These are phyloP conservation scores for Backusella macrospora DNA, from an alignment of 192 early-diverging fungal genomes.

Conservation along the genomic window DNA sequence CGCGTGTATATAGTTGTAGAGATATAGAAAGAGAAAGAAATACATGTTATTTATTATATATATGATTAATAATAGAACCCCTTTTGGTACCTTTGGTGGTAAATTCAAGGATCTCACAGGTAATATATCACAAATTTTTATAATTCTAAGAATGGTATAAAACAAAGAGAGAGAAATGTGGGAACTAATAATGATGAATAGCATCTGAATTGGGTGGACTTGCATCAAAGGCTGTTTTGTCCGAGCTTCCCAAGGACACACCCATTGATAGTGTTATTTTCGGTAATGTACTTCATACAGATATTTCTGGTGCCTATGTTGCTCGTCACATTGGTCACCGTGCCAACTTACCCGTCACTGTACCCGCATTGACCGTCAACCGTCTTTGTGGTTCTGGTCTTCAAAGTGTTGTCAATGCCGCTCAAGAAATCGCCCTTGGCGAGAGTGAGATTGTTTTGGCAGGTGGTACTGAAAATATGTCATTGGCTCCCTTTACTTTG, in stretches of 20 bases:
- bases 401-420: conserved; percentile 92
- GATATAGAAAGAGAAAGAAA: neutral
- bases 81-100: conserved; percentile 94
- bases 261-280: conserved; percentile 90
- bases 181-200: neutral
- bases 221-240: conserved; percentile 88
- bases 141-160: neutral
- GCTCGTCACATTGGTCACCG: conserved; percentile 93
- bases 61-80: conserved; percentile 46
- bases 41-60: too few relatives aligned
- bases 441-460: conserved; percentile 86
- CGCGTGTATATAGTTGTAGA: neutral
- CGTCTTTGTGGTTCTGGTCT: conserved; percentile 96
- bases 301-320: conserved; percentile 82
- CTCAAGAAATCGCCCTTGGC: conserved; percentile 86
- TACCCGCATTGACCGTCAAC: conserved; percentile 92
- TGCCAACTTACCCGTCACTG: conserved; percentile 79
- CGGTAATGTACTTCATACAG: conserved; percentile 92
- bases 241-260: conserved; percentile 68
- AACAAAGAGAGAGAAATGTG: neutral
- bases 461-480: conserved; percentile 95
- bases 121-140: conserved; percentile 26
- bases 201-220: conserved; percentile 87
- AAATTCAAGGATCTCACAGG: conserved; percentile 86
- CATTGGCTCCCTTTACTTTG: conserved; percentile 86